These are phyloP conservation scores for Diaporthe sp. DNA, from an alignment of 2,329 filamentous ascomycete genomes.

Conservation along the genomic window DNA sequence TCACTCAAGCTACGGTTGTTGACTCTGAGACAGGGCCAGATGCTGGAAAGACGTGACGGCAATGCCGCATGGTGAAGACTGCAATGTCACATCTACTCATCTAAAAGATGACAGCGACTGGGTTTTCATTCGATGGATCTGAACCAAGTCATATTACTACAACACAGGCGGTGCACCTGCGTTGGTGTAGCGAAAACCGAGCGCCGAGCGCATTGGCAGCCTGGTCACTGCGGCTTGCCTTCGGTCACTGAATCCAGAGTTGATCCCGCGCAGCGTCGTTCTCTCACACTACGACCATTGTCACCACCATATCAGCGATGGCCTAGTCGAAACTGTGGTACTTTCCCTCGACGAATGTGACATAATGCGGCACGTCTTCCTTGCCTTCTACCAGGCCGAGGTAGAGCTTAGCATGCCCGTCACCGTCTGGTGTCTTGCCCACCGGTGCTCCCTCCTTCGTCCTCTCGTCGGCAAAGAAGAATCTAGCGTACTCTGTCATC, in stretches of 20 bases:
- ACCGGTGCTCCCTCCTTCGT: conserved; percentile 31
- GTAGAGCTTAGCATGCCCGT: conserved; percentile 31
- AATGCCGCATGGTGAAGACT: not conserved
- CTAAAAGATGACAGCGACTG: not conserved
- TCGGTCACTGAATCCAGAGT: not conserved
- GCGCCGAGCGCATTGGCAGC: not conserved
- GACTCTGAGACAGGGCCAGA: not conserved
- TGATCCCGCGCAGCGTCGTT: not conserved
- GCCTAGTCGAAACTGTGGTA: conserved; percentile 27
- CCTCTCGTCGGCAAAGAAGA: conserved; percentile 41
- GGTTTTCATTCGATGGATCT: not conserved
- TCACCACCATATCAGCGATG: not conserved
- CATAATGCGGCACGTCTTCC: conserved; percentile 35
- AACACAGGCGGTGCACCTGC: not conserved
- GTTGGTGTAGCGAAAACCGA: not conserved
- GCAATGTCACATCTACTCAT: not conserved
- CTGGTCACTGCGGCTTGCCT: not conserved
- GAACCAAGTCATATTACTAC: not conserved
- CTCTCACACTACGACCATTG: not conserved
- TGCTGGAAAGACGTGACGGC: not conserved
- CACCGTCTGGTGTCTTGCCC: conserved; percentile 16
- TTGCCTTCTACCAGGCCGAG: conserved; percentile 28
- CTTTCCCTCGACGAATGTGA: conserved; percentile 38
- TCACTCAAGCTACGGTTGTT: too few relatives aligned
- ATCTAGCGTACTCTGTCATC: conserved; percentile 15